Evolutionary conservation across 768 basidiomycete species (phyloP).

Genomic region (Daedaleopsis nitida): DNA sequence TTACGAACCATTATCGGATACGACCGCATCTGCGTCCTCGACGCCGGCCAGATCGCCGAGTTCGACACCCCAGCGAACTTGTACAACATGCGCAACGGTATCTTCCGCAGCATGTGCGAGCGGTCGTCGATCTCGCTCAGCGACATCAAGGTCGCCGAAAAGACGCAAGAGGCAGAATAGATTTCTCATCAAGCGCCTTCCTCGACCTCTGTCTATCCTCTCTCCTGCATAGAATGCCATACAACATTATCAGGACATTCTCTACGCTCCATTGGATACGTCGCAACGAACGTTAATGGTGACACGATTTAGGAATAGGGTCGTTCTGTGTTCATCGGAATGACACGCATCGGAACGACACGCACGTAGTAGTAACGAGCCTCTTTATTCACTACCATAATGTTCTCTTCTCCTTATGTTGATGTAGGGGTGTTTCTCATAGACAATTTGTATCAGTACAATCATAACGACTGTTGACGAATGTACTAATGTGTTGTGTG

Average conservation of each 20-base stretch:
- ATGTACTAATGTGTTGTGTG: too few relatives aligned
- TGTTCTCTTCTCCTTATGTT: neutral
- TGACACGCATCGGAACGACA: too few relatives aligned
- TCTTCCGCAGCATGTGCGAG: constrained; percentile 88
- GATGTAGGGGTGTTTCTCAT: neutral
- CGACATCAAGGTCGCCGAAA: constrained; percentile 55
- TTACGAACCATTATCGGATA: constrained; percentile 86
- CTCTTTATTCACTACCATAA: neutral
- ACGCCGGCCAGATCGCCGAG: constrained; percentile 81
- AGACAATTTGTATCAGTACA: neutral
- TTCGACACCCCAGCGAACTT: constrained; percentile 78
- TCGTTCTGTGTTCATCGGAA: too few relatives aligned
- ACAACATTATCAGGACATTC: neutral
- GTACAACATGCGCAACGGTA: constrained; percentile 57
- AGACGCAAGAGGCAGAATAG: constrained; percentile 20
- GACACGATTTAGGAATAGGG: too few relatives aligned
- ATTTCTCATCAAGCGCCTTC: neutral
- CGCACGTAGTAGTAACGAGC: neutral
- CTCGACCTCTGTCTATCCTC: neutral
- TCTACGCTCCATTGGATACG: neutral
- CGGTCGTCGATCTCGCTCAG: constrained; percentile 74
- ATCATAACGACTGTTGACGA: too few relatives aligned
- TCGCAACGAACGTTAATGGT: neutral
- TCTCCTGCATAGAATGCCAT: neutral
- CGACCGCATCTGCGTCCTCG: constrained; percentile 87